Percentiles rank a stretch among this genome's conserved stretches.
These are phyloP conservation scores for Megacollybia platyphylla DNA, from an alignment of 1,284 basidiomycete species.

Conservation along the genomic window DNA sequence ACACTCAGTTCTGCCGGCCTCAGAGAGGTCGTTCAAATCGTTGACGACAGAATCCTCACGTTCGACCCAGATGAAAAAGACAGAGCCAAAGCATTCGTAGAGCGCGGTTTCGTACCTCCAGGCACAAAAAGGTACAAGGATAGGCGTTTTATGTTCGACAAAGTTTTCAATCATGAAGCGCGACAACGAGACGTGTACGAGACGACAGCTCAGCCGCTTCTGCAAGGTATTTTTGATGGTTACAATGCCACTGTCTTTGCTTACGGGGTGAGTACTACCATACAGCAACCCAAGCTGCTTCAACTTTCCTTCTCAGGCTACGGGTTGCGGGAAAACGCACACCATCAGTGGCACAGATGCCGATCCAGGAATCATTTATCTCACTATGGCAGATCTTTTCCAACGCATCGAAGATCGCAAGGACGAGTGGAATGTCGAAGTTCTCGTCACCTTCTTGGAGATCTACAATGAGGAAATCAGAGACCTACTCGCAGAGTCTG, in stretches of 20 bases:
- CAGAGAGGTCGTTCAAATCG: slow-evolving; percentile 65
- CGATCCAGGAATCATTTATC: slow-evolving; percentile 88
- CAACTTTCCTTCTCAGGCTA: slow-evolving; percentile 49
- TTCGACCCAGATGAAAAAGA: slow-evolving; percentile 91
- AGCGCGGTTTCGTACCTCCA: slow-evolving; percentile 69
- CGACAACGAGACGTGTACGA: slow-evolving; percentile 81
- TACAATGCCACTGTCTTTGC: slow-evolving; percentile 96
- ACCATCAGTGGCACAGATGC: slow-evolving; percentile 85
- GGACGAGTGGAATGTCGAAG: slow-evolving; percentile 74
- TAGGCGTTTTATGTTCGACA: slow-evolving; percentile 91
- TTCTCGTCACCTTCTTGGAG: slow-evolving; percentile 89
- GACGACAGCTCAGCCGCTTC: slow-evolving; percentile 71
- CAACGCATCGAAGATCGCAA: slow-evolving; percentile 75
- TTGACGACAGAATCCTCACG: slow-evolving; percentile 83
- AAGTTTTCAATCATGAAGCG: slow-evolving; percentile 73
- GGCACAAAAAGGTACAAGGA: slow-evolving; percentile 88
- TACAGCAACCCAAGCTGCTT: slow-evolving; percentile 3
- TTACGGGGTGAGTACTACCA: slow-evolving; percentile 69
- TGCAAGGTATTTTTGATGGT: slow-evolving; percentile 81
- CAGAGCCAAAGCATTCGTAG: slow-evolving; percentile 59
- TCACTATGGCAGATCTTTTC: slow-evolving; percentile 95
- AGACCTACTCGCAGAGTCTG: slow-evolving; percentile 77
- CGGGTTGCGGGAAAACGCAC: slow-evolving; percentile 96
- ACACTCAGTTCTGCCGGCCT: slow-evolving; percentile 41
- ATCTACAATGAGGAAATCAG: slow-evolving; percentile 98